Evolutionary conservation across 2,329 filamentous ascomycete genomes (phyloP).

Genomic region (Sarocladium brachiariae): DNA sequence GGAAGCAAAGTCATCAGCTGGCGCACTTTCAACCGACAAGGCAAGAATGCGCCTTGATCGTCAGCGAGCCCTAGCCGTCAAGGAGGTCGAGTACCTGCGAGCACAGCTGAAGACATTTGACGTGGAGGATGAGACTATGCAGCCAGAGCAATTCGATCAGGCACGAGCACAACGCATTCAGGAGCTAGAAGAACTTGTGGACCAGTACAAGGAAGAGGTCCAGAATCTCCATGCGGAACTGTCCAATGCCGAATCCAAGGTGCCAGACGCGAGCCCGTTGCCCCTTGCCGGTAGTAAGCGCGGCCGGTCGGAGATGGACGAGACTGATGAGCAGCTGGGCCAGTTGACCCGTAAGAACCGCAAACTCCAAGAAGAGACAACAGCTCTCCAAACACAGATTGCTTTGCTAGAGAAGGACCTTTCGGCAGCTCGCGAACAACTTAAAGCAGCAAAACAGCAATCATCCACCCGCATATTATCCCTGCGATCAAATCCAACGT

Average conservation of each 20-base stretch:
- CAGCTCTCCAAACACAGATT: constrained; percentile 60
- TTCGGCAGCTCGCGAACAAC: constrained; percentile 63
- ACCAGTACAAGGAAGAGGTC: constrained; percentile 78
- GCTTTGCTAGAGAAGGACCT: constrained; percentile 70
- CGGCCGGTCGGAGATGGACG: constrained; percentile 52
- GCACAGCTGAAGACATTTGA: constrained; percentile 88
- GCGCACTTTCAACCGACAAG: constrained; percentile 52
- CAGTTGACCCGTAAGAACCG: constrained; percentile 83
- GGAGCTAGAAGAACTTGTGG: constrained; percentile 78
- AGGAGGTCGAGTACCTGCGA: constrained; percentile 90
- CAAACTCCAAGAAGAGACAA: constrained; percentile 71
- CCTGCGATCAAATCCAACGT: constrained; percentile 85
- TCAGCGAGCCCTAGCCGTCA: constrained; percentile 76
- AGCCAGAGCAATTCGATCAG: constrained; percentile 71
- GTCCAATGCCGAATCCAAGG: constrained; percentile 49
- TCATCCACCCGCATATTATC: constrained; percentile 78
- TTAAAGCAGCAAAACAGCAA: constrained; percentile 57
- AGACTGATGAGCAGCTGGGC: constrained; percentile 66
- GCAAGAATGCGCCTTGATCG: constrained; percentile 71
- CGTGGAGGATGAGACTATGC: constrained; percentile 79
- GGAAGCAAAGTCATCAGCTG: constrained; percentile 50
- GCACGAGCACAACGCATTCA: constrained; percentile 67
- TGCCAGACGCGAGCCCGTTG: constrained; percentile 22
- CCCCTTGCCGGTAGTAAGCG: constrained; percentile 54
- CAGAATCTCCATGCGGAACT: constrained; percentile 68